Evolutionary conservation across 306 rosid genomes (phyloP).

Genomic region (Prosopis cineraria): DNA sequence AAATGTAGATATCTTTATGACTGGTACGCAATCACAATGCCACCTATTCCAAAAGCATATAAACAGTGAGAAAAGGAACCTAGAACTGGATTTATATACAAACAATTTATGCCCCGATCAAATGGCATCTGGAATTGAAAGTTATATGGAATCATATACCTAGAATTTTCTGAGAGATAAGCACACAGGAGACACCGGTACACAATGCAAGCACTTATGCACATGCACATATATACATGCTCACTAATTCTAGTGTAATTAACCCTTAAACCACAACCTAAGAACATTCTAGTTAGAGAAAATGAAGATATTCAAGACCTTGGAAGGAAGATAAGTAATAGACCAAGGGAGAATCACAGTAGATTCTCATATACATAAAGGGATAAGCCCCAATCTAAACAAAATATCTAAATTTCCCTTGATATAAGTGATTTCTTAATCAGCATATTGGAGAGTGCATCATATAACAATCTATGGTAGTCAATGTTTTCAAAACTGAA

Average conservation of each 20-base stretch:
- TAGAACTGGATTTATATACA: background rate
- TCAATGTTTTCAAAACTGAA: too few relatives aligned
- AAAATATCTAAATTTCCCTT: constrained; percentile 15
- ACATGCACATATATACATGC: background rate
- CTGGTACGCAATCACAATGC: constrained; percentile 18
- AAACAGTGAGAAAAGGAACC: background rate
- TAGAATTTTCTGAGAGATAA: background rate
- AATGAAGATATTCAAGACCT: background rate
- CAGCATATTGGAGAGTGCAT: constrained; percentile 4
- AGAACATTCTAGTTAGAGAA: constrained; percentile 8
- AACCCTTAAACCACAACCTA: constrained; percentile 26
- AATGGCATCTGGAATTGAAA: constrained; percentile 20
- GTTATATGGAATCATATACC: constrained; percentile 26
- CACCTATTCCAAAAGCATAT: constrained; percentile 3
- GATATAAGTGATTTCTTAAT: constrained; percentile 13
- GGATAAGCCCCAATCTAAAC: background rate
- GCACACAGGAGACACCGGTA: background rate
- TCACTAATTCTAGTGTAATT: constrained; percentile 12
- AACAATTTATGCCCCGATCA: constrained; percentile 10
- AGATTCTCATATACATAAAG: background rate
- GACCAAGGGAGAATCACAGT: constrained; percentile 12
- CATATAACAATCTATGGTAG: background rate
- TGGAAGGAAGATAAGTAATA: constrained; percentile 1
- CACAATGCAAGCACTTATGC: background rate
- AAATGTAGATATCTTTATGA: constrained; percentile 13